A percentile compares a stretch with the other conserved stretches of the same genome.
Evolutionary conservation across 139 green algal genomes (phyloP).

Genomic region (Picochlorum sp.): DNA sequence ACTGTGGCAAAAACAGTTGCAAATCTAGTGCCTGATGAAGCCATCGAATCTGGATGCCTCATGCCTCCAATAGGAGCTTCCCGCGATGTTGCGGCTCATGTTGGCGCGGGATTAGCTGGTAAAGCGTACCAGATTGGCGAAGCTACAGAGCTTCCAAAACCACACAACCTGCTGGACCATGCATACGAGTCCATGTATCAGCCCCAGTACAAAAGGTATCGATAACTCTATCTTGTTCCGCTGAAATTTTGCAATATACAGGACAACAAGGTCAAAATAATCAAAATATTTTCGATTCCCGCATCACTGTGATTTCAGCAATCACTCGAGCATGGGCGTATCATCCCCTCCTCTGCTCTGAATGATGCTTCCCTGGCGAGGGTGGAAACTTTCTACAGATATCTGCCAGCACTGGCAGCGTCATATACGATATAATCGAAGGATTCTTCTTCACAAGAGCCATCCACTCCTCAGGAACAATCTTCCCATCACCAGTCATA

Average conservation of each 20-base stretch:
- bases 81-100: constrained; percentile 46
- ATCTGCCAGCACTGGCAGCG: constrained; percentile 46
- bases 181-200: constrained; percentile 55
- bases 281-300: neutral
- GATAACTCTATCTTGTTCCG: neutral
- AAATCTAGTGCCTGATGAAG: constrained; percentile 49
- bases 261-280: neutral
- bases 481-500: constrained; percentile 44
- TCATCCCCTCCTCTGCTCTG: neutral
- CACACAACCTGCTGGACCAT: constrained; percentile 59
- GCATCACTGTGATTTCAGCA: neutral
- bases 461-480: constrained; percentile 58
- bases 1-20: constrained; percentile 66
- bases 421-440: constrained; percentile 62
- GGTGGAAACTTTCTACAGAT: constrained; percentile 17
- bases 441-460: constrained; percentile 40
- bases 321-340: too few species aligned
- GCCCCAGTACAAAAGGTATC: constrained; percentile 54
- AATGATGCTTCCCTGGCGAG: neutral
- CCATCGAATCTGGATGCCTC: constrained; percentile 40
- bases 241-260: neutral
- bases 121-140: constrained; percentile 67
- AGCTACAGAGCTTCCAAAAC: constrained; percentile 73
- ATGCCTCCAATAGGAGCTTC: constrained; percentile 45
- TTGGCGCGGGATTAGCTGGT: constrained; percentile 59